phyloP scores from a whole-genome alignment of 257 asterid genomes.

The Solanum verrucosum region DNA sequence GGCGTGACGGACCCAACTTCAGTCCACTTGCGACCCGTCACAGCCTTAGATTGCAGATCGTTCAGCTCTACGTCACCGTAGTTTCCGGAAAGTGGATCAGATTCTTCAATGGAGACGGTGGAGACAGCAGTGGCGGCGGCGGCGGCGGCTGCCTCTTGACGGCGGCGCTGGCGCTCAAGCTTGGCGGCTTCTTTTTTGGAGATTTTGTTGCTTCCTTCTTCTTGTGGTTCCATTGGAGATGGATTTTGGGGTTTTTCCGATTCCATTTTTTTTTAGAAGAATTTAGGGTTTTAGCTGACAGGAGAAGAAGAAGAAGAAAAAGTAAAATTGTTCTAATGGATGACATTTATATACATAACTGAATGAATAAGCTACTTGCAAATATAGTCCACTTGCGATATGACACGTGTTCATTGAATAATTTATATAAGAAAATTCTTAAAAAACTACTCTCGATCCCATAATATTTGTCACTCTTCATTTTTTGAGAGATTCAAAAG shows the following conservation, averaged over 20 bases:
- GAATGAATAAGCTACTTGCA: neutral
- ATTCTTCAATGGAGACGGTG: conserved; percentile 18
- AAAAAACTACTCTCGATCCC: neutral
- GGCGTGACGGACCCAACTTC: conserved; percentile 33
- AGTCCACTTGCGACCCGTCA: conserved; percentile 64
- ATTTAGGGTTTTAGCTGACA: neutral
- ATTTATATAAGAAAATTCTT: neutral
- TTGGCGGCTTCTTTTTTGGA: conserved; percentile 84
- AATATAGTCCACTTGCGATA: neutral
- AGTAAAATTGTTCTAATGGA: neutral
- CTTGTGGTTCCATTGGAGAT: neutral
- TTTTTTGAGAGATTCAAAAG: neutral
- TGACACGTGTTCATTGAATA: neutral
- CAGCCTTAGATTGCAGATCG: conserved; percentile 67
- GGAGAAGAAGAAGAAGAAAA: neutral
- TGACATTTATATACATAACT: neutral
- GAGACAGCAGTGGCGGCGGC: conserved; percentile 23
- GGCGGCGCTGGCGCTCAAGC: conserved; percentile 54
- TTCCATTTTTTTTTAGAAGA: neutral
- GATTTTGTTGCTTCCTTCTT: conserved; percentile 14
- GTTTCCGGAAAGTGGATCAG: conserved; percentile 49
- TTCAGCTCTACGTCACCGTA: conserved; percentile 59
- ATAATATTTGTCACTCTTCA: neutral
- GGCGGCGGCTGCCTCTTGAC: conserved; percentile 56
- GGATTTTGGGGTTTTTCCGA: neutral